Conservation (phyloP, 306 rosid genomes). For the Begonia loranthoides region DNA sequence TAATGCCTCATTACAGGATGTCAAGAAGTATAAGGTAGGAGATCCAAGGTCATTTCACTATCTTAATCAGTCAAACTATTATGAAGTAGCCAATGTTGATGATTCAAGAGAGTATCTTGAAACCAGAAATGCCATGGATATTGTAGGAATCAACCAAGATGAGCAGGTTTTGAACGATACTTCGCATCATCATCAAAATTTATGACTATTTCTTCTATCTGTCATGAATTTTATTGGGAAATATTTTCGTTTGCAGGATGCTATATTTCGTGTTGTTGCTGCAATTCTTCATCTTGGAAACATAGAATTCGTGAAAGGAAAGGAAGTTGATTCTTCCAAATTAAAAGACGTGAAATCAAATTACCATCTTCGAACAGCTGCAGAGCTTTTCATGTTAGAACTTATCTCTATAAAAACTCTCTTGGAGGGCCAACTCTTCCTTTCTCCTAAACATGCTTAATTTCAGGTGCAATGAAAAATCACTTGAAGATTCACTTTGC, state of each 20-base stretch:
- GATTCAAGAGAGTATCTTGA: conserved; percentile 82
- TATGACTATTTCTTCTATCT: conserved; percentile 7
- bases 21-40: conserved; percentile 55
- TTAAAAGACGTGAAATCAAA: conserved; percentile 63
- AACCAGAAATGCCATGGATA: conserved; percentile 83
- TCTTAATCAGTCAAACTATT: conserved; percentile 68
- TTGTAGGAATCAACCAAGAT: conserved; percentile 71
- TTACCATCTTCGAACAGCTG: conserved; percentile 52
- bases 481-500: conserved; percentile 71
- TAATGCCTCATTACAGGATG: conserved; percentile 35
- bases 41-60: conserved; percentile 61
- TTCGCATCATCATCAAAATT: conserved; percentile 5
- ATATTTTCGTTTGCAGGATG: conserved; percentile 36
- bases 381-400: conserved; percentile 61
- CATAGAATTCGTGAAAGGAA: conserved; percentile 60
- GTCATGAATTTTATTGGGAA: background rate
- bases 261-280: conserved; percentile 75
- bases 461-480: conserved; percentile 54
- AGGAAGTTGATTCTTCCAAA: conserved; percentile 62
- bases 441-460: conserved; percentile 3
- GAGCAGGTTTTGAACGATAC: conserved; percentile 45
- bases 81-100: conserved; percentile 65
- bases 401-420: conserved; percentile 7
- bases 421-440: background rate
- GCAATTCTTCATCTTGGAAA: conserved; percentile 87